Evolutionary conservation across 2,329 filamentous ascomycete species (phyloP), one percentile per base, ranked within the genome.

Genomic region (Aspergillus chevalieri): DNA sequence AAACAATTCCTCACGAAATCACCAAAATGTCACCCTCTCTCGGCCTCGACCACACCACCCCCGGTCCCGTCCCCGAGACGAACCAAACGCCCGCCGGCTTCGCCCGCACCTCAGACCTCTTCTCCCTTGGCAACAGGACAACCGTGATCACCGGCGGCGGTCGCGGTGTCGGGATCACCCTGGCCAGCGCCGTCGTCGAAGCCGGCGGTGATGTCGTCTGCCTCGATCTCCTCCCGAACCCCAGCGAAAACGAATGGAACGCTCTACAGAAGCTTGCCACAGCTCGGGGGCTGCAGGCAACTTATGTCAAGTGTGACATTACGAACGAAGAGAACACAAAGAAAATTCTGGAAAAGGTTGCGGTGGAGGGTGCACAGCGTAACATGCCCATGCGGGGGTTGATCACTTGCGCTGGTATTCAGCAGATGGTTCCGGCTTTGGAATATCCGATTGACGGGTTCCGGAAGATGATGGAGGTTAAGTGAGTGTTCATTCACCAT

Each of bases 361-460:
- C 69, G 4, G 61, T 52, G 1, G 51, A 57, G 24, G 56, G 45
- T 2, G 15, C 51, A 44, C 38, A 48, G 10, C 52, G 58, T 10
- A 51, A 55, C 3, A 60, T 54, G 58, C 60, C 59, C 9, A 24
- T 64, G 36, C 47, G 55, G 1, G 60, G 59, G 3, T 57, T 65
- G 4, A 67, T 78, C 47, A 74, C 74, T 5, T 77, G 74, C 49
- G 76, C 76, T 10, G 76, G 75, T 17, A 75, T 78, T 36, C 73
- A 77, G 53, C 73, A 76, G 52, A 71, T 73, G 57, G 62, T 71
- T 1, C 68, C 72, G 1, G 75, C 75, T 1, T 53, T 77, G 34
- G 74, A 77, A 8, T 78, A 77, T 47, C 68, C 72, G 3, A 62
- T 70, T 22, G 58, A 63, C 2, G 58, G 64, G 47, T 69, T 62